Evolutionary conservation across 192 early-diverging fungal species (phyloP).

Genomic region (Umbelopsis sp.): DNA sequence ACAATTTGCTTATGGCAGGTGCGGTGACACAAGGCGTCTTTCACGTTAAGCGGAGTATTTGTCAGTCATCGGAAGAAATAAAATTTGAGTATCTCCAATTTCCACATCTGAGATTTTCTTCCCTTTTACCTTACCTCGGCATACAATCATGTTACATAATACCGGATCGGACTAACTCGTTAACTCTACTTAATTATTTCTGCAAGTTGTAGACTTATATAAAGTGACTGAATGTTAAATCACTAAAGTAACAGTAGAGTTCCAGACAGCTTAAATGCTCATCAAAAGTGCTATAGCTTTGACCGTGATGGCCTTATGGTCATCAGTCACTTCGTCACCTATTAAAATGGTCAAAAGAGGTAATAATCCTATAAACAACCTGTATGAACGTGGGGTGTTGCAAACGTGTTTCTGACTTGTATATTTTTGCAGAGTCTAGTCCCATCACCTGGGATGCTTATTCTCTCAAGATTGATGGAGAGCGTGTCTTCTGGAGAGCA

Average conservation of each 20-base stretch:
- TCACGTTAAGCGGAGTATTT: neutral
- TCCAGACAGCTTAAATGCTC: neutral
- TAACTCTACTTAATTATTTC: neutral
- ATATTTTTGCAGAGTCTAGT: neutral
- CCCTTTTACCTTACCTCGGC: neutral
- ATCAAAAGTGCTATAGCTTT: conserved; percentile 2
- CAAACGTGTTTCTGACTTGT: neutral
- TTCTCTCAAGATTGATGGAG: conserved; percentile 19
- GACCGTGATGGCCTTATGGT: neutral
- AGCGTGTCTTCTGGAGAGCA: conserved; percentile 18
- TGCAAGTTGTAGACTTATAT: no score
- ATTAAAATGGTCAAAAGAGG: conserved; percentile 7
- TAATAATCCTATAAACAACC: neutral
- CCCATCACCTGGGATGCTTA: conserved; percentile 24
- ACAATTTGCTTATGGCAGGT: neutral
- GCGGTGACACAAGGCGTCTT: neutral
- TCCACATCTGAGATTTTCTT: neutral
- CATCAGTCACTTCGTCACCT: neutral
- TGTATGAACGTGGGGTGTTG: neutral
- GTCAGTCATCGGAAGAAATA: conserved; percentile 7
- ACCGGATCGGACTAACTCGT: neutral
- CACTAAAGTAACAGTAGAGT: neutral
- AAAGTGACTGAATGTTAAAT: neutral
- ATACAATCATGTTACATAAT: neutral
- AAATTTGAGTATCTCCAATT: neutral